Percentiles rank a stretch among this genome's conserved stretches.
phyloP scores from a whole-genome alignment of 768 basidiomycete genomes.

The Xerocomellus dryophilus region DNA sequence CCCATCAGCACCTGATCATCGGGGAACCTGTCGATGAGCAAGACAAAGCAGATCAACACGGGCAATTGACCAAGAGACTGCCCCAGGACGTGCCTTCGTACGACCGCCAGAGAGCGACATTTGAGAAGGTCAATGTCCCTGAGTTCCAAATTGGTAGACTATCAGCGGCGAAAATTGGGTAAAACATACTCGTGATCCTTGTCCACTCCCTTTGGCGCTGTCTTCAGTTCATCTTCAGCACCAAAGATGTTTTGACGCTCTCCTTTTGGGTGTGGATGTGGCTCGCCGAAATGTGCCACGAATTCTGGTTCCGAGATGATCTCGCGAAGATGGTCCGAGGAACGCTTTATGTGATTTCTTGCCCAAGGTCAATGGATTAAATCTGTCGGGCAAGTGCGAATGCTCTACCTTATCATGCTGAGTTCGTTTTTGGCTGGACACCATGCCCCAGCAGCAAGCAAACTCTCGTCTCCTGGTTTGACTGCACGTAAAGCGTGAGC shows the following conservation, averaged over 20 bases:
- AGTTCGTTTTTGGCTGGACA: slow-evolving; percentile 79
- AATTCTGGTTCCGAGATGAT: slow-evolving; percentile 71
- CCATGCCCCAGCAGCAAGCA: slow-evolving; percentile 81
- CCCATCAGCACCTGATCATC: slow-evolving; percentile 69
- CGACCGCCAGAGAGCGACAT: slow-evolving; percentile 73
- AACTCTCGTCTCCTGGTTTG: slow-evolving; percentile 59
- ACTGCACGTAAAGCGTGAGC: slow-evolving; percentile 41
- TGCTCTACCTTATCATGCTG: slow-evolving; percentile 60
- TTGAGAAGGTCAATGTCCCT: slow-evolving; percentile 92
- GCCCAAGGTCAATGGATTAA: neutral
- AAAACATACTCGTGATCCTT: slow-evolving; percentile 69
- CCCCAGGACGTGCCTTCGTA: slow-evolving; percentile 46
- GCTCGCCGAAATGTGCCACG: slow-evolving; percentile 70
- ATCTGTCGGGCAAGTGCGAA: neutral
- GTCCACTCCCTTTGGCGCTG: slow-evolving; percentile 84
- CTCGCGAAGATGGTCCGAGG: slow-evolving; percentile 58
- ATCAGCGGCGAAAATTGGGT: neutral
- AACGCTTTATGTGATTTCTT: slow-evolving; percentile 62
- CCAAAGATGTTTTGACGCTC: slow-evolving; percentile 79
- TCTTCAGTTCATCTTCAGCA: slow-evolving; percentile 81
- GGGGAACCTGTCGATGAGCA: slow-evolving; percentile 48
- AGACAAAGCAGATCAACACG: slow-evolving; percentile 17
- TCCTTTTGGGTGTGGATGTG: slow-evolving; percentile 60
- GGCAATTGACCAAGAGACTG: neutral
- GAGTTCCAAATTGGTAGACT: neutral